Evolutionary conservation across 2,329 filamentous ascomycete genomes (phyloP).

Genomic region (Coleophoma eucalyptorum): DNA sequence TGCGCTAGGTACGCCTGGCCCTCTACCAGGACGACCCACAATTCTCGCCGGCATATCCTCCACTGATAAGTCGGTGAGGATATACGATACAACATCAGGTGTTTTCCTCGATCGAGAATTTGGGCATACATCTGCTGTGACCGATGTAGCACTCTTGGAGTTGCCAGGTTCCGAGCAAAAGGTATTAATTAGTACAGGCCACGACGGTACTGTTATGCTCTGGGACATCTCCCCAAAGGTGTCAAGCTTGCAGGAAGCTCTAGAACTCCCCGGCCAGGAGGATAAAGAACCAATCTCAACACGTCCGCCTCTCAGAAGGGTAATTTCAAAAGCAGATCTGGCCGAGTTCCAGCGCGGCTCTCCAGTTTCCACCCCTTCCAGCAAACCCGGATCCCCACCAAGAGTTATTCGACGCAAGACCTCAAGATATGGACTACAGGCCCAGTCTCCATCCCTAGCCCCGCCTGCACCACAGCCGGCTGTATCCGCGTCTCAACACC

Average conservation of each 20-base stretch:
- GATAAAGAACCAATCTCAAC: slow-evolving; percentile 46
- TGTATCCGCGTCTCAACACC: slow-evolving; percentile 20
- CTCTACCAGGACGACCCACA: slow-evolving; percentile 48
- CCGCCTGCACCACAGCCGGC: slow-evolving; percentile 28
- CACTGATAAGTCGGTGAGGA: slow-evolving; percentile 89
- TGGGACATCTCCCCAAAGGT: slow-evolving; percentile 40
- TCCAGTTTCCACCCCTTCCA: slow-evolving; percentile 30
- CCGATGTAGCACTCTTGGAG: slow-evolving; percentile 72
- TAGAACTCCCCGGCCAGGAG: slow-evolving; percentile 15
- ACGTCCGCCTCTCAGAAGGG: slow-evolving; percentile 74
- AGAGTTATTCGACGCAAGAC: slow-evolving; percentile 49
- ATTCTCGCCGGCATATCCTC: slow-evolving; percentile 86
- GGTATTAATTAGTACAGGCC: slow-evolving; percentile 68
- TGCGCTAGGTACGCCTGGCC: slow-evolving; percentile 55
- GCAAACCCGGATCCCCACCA: slow-evolving; percentile 49
- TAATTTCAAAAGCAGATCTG: slow-evolving; percentile 83
- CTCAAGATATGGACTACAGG: slow-evolving; percentile 46
- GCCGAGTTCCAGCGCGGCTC: slow-evolving; percentile 68
- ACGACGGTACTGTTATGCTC: slow-evolving; percentile 80
- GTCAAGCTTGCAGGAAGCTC: slow-evolving; percentile 13
- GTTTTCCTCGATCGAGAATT: slow-evolving; percentile 82
- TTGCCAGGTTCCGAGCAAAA: slow-evolving; percentile 46
- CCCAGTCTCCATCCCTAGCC: slow-evolving; percentile 44
- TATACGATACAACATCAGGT: slow-evolving; percentile 80
- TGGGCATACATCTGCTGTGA: slow-evolving; percentile 93